Percentiles rank a stretch among this genome's conserved stretches.
phyloP scores from a whole-genome alignment of 257 asterid species.

The Solanum raphanifolium region DNA sequence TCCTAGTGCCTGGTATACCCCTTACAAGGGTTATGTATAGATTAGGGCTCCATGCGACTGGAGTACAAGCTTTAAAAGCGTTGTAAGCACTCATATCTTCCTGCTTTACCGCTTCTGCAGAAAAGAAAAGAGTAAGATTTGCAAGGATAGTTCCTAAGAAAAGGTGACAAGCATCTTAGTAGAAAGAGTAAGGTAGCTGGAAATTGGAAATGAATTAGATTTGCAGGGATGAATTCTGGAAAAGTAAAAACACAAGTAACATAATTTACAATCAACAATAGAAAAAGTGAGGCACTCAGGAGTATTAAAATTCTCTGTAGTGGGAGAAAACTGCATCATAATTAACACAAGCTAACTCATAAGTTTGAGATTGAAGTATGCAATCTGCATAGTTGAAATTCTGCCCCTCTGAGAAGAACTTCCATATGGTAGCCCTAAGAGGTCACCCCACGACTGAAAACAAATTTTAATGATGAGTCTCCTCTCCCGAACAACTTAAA shows the following conservation, averaged over 20 bases:
- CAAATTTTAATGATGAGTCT: neutral
- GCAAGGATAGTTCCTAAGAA: neutral
- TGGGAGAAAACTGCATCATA: neutral
- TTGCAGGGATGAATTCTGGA: neutral
- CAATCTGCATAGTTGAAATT: neutral
- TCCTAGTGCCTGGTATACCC: slow-evolving; percentile 93
- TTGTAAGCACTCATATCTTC: slow-evolving; percentile 75
- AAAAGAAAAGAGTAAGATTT: neutral
- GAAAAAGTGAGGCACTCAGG: neutral
- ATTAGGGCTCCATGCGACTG: slow-evolving; percentile 85
- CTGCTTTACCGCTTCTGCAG: neutral
- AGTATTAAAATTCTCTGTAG: neutral
- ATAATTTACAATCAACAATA: neutral
- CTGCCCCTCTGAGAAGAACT: neutral
- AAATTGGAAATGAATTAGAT: neutral
- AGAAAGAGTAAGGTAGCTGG: neutral
- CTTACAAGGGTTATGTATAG: slow-evolving; percentile 86
- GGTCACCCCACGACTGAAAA: neutral
- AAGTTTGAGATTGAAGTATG: neutral
- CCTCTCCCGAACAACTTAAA: neutral
- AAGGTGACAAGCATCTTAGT: neutral
- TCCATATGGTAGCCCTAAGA: neutral
- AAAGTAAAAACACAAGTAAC: neutral
- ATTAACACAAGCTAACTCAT: neutral
- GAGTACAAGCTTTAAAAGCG: slow-evolving; percentile 69